A percentile compares a stretch with the other conserved stretches of the same genome.
Conservation (phyloP, 2,329 filamentous ascomycete genomes). For the Fusarium duplospermum region DNA sequence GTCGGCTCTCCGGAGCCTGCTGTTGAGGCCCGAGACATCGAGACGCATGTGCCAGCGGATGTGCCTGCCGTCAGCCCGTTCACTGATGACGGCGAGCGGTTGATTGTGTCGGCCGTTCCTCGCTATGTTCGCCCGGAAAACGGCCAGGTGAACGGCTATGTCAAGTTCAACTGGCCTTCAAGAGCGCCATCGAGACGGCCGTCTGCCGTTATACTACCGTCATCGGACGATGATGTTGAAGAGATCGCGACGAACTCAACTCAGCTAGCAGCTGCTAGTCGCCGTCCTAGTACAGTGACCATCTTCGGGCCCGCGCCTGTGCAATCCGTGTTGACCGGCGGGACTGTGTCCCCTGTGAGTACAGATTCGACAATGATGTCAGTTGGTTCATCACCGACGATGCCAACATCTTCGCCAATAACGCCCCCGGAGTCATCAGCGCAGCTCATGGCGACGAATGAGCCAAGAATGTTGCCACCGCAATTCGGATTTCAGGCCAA, state of each 20-base stretch:
- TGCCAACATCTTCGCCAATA: constrained; percentile 11
- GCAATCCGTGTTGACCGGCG: background rate
- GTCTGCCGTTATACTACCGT: constrained; percentile 9
- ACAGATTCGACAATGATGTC: constrained; percentile 17
- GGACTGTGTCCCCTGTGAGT: constrained; percentile 14
- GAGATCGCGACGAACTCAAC: constrained; percentile 27
- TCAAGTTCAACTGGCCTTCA: constrained; percentile 53
- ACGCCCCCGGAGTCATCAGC: constrained; percentile 15
- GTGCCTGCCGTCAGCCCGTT: constrained; percentile 48
- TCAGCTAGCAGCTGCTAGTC: constrained; percentile 7
- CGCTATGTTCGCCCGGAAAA: constrained; percentile 47
- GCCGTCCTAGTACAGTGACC: constrained; percentile 13
- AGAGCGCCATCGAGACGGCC: constrained; percentile 30
- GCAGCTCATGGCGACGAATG: constrained; percentile 21
- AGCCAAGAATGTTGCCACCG: constrained; percentile 43
- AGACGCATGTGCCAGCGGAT: constrained; percentile 11
- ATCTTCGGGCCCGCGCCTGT: constrained; percentile 18
- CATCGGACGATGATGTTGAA: constrained; percentile 25
- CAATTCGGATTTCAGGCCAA: constrained; percentile 48
- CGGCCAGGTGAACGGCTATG: constrained; percentile 53
- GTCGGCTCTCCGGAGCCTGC: constrained; percentile 7
- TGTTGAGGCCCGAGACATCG: constrained; percentile 16
- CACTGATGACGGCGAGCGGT: constrained; percentile 45
- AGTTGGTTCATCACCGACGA: constrained; percentile 17
- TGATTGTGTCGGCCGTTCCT: constrained; percentile 37